phyloP scores from a whole-genome alignment of 169 alveolate species.

The Eimeria acervulina region DNA sequence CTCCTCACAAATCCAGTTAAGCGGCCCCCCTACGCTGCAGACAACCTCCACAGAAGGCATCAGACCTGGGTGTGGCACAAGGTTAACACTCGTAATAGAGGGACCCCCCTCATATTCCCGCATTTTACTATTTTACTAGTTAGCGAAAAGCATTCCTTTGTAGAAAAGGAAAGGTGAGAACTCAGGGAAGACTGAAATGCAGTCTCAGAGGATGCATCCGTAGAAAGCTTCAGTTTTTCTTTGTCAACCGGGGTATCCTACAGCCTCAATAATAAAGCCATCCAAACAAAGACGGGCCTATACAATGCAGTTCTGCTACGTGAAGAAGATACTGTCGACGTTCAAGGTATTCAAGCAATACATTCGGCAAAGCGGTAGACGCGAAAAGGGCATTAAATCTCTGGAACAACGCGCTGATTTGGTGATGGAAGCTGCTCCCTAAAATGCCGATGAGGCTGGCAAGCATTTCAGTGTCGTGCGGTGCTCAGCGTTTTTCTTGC shows the following conservation, averaged over 20 bases:
- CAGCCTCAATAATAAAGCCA: too few species aligned
- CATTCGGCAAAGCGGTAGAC: too few species aligned
- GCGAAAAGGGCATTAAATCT: too few species aligned
- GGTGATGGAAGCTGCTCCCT: neutral
- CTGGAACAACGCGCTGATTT: neutral
- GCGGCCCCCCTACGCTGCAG: neutral
- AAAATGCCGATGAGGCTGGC: neutral
- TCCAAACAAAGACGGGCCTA: neutral
- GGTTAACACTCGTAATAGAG: neutral
- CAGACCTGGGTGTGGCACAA: neutral
- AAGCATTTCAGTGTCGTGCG: slow-evolving; percentile 2
- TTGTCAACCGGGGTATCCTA: too few species aligned
- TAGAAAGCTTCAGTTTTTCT: too few species aligned
- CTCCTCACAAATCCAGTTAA: neutral
- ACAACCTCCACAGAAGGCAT: neutral
- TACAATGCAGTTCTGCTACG: neutral
- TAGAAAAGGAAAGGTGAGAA: neutral
- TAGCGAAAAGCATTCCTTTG: neutral
- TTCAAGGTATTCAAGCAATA: too few species aligned
- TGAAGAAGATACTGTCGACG: too few species aligned
- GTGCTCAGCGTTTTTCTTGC: slow-evolving; percentile 41
- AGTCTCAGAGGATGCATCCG: neutral
- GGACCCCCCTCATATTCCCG: neutral
- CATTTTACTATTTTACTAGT: neutral
- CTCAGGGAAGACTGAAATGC: neutral